Evolutionary conservation across 2,329 filamentous ascomycete genomes (phyloP).

Genomic region (Dactylellina haptotyla): DNA sequence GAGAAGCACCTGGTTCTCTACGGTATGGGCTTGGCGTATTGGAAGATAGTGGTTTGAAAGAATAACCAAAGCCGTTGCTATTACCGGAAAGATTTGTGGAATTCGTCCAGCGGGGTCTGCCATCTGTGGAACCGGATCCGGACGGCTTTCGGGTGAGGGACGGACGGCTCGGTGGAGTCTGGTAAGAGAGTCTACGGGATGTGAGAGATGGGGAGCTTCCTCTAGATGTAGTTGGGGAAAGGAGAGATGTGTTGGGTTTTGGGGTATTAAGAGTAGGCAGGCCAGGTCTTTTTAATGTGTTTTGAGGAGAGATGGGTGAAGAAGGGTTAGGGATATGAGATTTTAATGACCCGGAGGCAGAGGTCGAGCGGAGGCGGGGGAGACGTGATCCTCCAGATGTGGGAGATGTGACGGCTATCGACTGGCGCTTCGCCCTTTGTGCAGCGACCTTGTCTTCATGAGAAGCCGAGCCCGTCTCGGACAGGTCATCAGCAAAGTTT

Average conservation of each 20-base stretch:
- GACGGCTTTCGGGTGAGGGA: slow-evolving; percentile 61
- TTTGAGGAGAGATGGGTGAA: slow-evolving; percentile 32
- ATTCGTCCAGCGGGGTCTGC: slow-evolving; percentile 77
- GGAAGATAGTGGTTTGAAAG: slow-evolving; percentile 72
- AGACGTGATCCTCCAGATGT: slow-evolving; percentile 23
- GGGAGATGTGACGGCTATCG: slow-evolving; percentile 21
- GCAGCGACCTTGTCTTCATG: slow-evolving; percentile 15
- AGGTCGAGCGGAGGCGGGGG: slow-evolving; percentile 61
- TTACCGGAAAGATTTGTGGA: slow-evolving; percentile 73
- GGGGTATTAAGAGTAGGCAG: slow-evolving; percentile 54
- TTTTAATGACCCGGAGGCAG: slow-evolving; percentile 61
- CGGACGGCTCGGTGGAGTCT: slow-evolving; percentile 54
- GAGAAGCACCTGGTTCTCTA: slow-evolving; percentile 12
- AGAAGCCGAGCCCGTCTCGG: slow-evolving; percentile 25
- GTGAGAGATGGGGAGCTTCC: slow-evolving; percentile 45
- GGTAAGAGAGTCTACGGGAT: slow-evolving; percentile 36
- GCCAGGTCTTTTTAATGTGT: slow-evolving; percentile 40
- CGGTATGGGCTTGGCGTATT: slow-evolving; percentile 67
- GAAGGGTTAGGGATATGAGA: slow-evolving; percentile 58
- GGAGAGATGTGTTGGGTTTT: slow-evolving; percentile 26
- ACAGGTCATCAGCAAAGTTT: slow-evolving; percentile 35
- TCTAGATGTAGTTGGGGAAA: slow-evolving; percentile 39
- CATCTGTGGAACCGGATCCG: slow-evolving; percentile 62
- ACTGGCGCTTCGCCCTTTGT: slow-evolving; percentile 32
- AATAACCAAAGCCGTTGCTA: slow-evolving; percentile 75